phyloP scores from a whole-genome alignment of 1,139 yeast species.

The Arxiozyma heterogenica region DNA sequence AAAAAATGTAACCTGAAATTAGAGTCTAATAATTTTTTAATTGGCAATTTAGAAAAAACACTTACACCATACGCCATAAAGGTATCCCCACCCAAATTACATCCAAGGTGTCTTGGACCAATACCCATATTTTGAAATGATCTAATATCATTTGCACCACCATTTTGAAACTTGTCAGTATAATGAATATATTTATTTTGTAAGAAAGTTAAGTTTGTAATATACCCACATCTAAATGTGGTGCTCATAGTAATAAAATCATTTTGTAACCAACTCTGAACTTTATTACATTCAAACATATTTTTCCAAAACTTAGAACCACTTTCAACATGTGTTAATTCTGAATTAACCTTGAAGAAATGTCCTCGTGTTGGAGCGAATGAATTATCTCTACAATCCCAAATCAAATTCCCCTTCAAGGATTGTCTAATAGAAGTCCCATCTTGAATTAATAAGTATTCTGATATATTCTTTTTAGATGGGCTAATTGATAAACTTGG shows the following conservation, averaged over 20 bases:
- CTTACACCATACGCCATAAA: slow-evolving; percentile 66
- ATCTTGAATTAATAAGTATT: slow-evolving; percentile 35
- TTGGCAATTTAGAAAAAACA: slow-evolving; percentile 57
- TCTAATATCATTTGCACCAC: slow-evolving; percentile 35
- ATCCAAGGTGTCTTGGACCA: slow-evolving; percentile 62
- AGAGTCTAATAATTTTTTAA: slow-evolving; percentile 39
- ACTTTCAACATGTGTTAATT: slow-evolving; percentile 29
- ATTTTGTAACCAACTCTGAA: slow-evolving; percentile 28
- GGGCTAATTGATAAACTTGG: slow-evolving; percentile 33
- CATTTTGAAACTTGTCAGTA: slow-evolving; percentile 50
- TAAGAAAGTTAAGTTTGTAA: slow-evolving; percentile 33
- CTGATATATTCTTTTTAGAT: slow-evolving; percentile 32
- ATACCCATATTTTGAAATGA: slow-evolving; percentile 48
- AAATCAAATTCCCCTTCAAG: slow-evolving; percentile 40
- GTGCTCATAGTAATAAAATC: slow-evolving; percentile 34
- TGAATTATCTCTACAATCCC: slow-evolving; percentile 50
- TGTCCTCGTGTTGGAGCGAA: slow-evolving; percentile 54
- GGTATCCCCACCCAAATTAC: slow-evolving; percentile 71
- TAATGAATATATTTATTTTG: slow-evolving; percentile 20
- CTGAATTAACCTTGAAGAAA: slow-evolving; percentile 45
- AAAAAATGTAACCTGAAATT: slow-evolving; percentile 65
- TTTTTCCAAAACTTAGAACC: slow-evolving; percentile 20
- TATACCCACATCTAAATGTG: slow-evolving; percentile 45
- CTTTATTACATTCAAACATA: slow-evolving; percentile 41
- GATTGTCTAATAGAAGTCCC: slow-evolving; percentile 56